A percentile compares a stretch with the other conserved stretches of the same genome.
phyloP scores from a whole-genome alignment of 345 rosid species.

The Eucalyptus pumila region DNA sequence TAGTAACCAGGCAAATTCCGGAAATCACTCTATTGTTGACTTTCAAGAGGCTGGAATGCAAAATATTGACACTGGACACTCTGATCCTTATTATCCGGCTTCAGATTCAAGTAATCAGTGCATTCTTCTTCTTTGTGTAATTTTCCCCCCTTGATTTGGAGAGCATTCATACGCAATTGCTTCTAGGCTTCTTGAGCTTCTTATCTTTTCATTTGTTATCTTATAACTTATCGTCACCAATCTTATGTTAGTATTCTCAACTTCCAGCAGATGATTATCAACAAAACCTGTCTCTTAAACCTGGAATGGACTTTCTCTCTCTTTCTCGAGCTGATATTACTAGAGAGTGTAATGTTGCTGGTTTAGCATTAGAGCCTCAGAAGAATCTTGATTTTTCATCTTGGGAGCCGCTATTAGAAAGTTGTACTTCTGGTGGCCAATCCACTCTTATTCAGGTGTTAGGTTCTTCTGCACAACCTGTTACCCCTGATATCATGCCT shows the following conservation, averaged over 20 bases:
- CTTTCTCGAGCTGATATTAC: constrained; percentile 14
- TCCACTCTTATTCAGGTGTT: constrained; percentile 15
- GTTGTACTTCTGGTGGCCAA: constrained; percentile 30
- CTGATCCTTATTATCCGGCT: constrained; percentile 26
- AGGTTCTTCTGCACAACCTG: constrained; percentile 12
- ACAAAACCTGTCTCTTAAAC: constrained; percentile 21
- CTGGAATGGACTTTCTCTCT: constrained; percentile 17
- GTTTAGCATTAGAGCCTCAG: constrained; percentile 27
- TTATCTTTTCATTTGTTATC: not conserved
- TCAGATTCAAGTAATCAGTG: constrained; percentile 27
- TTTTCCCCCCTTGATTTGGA: not conserved
- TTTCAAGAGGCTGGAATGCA: constrained; percentile 23
- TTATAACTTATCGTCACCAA: not conserved
- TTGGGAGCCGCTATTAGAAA: constrained; percentile 57
- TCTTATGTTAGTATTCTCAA: not conserved
- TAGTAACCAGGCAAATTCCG: constrained; percentile 52
- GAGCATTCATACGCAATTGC: not conserved
- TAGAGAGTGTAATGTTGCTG: constrained; percentile 19
- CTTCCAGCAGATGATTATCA: constrained; percentile 35
- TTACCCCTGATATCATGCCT: constrained; percentile 2
- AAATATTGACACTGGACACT: constrained; percentile 21
- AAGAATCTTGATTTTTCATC: constrained; percentile 38
- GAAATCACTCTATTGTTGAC: constrained; percentile 32
- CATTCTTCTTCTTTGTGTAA: not conserved
- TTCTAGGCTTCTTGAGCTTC: not conserved